phyloP scores from a whole-genome alignment of 2,329 filamentous ascomycete species.

The Colletotrichum melonis region DNA sequence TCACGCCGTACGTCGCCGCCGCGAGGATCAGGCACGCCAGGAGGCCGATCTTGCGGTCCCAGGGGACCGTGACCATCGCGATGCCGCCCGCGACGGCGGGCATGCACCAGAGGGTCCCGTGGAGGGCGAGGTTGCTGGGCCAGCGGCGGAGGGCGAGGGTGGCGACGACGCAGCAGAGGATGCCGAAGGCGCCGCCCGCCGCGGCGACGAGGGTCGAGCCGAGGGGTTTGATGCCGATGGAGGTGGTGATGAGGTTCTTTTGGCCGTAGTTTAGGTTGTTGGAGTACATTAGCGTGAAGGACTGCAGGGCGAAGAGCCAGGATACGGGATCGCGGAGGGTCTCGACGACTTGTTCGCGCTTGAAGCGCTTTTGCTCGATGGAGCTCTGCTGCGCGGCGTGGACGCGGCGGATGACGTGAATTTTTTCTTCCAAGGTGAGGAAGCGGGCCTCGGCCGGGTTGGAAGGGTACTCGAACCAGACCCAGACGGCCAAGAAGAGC shows the following conservation, averaged over 20 bases:
- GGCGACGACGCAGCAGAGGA: conserved; percentile 46
- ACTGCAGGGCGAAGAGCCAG: conserved; percentile 45
- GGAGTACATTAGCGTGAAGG: conserved; percentile 47
- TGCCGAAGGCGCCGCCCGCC: conserved; percentile 49
- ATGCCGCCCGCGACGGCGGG: conserved; percentile 44
- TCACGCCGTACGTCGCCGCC: conserved; percentile 45
- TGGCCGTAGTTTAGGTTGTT: conserved; percentile 54
- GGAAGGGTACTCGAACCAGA: conserved; percentile 46
- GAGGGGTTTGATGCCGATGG: conserved; percentile 48
- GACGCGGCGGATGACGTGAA: conserved; percentile 42
- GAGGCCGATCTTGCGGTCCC: conserved; percentile 43
- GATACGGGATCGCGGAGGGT: conserved; percentile 45
- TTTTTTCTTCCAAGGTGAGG: conserved; percentile 37
- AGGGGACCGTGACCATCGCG: conserved; percentile 45
- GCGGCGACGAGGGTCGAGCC: conserved; percentile 53
- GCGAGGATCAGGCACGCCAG: conserved; percentile 46
- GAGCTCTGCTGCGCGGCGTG: conserved; percentile 47
- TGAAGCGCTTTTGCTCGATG: conserved; percentile 52
- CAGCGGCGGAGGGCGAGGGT: conserved; percentile 43
- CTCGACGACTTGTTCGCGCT: conserved; percentile 44
- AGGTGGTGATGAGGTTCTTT: conserved; percentile 49
- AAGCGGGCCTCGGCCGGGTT: conserved; percentile 39
- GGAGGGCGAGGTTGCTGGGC: conserved; percentile 46
- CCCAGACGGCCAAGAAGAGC: conserved; percentile 45
- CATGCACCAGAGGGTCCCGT: conserved; percentile 45